phyloP scores from a whole-genome alignment of 768 basidiomycete species.

The Dendrothele bispora region DNA sequence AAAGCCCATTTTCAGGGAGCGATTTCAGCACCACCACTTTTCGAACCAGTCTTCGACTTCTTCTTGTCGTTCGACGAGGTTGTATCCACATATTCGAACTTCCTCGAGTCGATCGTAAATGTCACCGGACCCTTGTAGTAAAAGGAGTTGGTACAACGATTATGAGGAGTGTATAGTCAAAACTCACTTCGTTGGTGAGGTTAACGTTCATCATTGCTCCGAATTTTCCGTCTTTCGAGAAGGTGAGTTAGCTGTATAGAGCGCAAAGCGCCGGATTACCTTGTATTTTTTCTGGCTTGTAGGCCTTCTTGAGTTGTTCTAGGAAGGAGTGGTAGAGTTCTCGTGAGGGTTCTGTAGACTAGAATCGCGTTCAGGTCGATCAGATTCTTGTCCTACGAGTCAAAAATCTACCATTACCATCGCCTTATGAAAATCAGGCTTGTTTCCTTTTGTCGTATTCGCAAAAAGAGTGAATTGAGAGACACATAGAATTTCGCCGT shows the following conservation, averaged over 20 bases:
- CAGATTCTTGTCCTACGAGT: neutral
- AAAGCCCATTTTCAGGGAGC: no score
- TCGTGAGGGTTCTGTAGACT: slow-evolving; percentile 70
- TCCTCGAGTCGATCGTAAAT: slow-evolving; percentile 80
- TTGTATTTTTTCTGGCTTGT: slow-evolving; percentile 76
- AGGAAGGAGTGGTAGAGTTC: slow-evolving; percentile 74
- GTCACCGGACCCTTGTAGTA: slow-evolving; percentile 74
- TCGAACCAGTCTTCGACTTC: no score
- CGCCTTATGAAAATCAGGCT: slow-evolving; percentile 90
- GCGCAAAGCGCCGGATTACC: slow-evolving; percentile 40
- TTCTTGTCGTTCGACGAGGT: no score
- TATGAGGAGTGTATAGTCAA: slow-evolving; percentile 1
- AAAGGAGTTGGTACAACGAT: neutral
- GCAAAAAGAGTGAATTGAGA: slow-evolving; percentile 94
- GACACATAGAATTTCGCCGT: slow-evolving; percentile 90
- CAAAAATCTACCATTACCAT: slow-evolving; percentile 57
- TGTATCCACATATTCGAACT: slow-evolving; percentile 69
- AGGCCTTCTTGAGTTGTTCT: slow-evolving; percentile 60
- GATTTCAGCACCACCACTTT: no score
- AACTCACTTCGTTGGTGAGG: slow-evolving; percentile 79
- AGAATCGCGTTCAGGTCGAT: slow-evolving; percentile 1
- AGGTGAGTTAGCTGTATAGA: slow-evolving; percentile 5
- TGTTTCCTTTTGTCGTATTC: slow-evolving; percentile 83
- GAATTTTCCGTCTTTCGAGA: slow-evolving; percentile 78
- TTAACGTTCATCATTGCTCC: slow-evolving; percentile 96